Evolutionary conservation across 2,329 filamentous ascomycete genomes (phyloP), one percentile per base, ranked within the genome.

Genomic region (Anisogramma anomala): DNA sequence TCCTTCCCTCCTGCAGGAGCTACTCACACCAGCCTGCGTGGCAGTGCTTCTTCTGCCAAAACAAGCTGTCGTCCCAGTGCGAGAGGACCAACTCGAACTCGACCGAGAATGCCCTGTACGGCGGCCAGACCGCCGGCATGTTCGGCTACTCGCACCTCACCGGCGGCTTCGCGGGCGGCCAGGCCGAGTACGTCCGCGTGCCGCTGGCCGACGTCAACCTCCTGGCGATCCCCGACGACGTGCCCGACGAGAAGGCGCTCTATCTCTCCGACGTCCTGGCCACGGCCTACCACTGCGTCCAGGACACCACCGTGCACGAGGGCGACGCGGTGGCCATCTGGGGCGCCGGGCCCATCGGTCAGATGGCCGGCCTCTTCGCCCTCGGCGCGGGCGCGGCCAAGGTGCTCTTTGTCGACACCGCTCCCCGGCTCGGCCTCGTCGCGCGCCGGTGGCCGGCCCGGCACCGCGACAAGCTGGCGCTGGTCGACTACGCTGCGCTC

Each of bases 171-270:
- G 84, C 85, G 1, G 85, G 87, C 36, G 86, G 86, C 0, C 87
- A 94, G 60, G 82, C 85, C 3, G 87, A 94, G 62, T 94, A 86
- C 53, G 80, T 88, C 0, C 74, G 86, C 6, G 84, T 93, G 6
- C 85, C 87, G 0, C 74, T 79, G 22, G 86, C 77, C 20, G 82
- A 91, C 51, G 78, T 85, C 45, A 94, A 94, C 55, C 66, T 94
- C 17, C 68, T 94, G 10, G 77, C 80, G 52, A 74, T 94, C 5
- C 86, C 87, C 1, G 78, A 83, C 40, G 72, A 73, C 50, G 80
- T 94, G 0, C 83, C 85, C 0, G 86, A 94, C 54, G 87, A 94
- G 66, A 87, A 89, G 63, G 83, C 68, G 0, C 67, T 94, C 1
- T 94, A 77, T 58, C 69, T 94, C 1, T 87, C 82, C 1, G 87